phyloP scores from a whole-genome alignment of 2,329 filamentous ascomycete genomes.

The Hypoxylon sp. region DNA sequence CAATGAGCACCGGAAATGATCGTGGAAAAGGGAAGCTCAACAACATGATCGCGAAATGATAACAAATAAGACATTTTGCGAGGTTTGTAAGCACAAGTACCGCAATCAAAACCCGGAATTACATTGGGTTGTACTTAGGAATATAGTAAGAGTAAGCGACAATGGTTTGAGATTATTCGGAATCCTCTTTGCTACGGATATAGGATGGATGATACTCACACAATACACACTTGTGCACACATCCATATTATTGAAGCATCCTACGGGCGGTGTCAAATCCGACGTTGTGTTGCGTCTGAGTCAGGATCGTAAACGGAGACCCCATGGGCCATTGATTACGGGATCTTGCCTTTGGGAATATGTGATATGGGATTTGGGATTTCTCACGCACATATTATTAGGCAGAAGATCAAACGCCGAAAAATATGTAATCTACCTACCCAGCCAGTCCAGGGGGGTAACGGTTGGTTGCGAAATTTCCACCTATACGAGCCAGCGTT shows the following conservation, averaged over 20 bases:
- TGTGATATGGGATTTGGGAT: slow-evolving; percentile 41
- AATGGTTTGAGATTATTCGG: slow-evolving; percentile 26
- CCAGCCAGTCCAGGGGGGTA: neutral
- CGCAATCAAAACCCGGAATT: slow-evolving; percentile 37
- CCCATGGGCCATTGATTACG: slow-evolving; percentile 32
- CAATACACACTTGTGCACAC: slow-evolving; percentile 11
- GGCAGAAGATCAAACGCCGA: slow-evolving; percentile 51
- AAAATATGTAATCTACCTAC: slow-evolving; percentile 22
- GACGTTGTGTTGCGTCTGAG: slow-evolving; percentile 50
- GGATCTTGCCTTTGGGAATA: slow-evolving; percentile 37
- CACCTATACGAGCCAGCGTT: slow-evolving; percentile 47
- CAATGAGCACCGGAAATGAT: slow-evolving; percentile 28
- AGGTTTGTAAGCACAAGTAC: slow-evolving; percentile 33
- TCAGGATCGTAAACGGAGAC: slow-evolving; percentile 46
- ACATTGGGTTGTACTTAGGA: slow-evolving; percentile 13
- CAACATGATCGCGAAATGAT: slow-evolving; percentile 31
- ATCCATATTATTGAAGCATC: slow-evolving; percentile 28
- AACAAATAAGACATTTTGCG: slow-evolving; percentile 27
- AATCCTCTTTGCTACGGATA: slow-evolving; percentile 32
- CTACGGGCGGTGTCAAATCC: slow-evolving; percentile 42
- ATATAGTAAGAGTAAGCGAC: slow-evolving; percentile 32
- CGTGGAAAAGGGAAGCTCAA: slow-evolving; percentile 34
- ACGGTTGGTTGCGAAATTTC: slow-evolving; percentile 39
- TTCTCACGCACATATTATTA: slow-evolving; percentile 43
- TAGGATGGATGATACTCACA: slow-evolving; percentile 25